A percentile compares a stretch with the other conserved stretches of the same genome.
Evolutionary conservation across 768 basidiomycete species (phyloP).

Genomic region (Tephrocybe sp.): DNA sequence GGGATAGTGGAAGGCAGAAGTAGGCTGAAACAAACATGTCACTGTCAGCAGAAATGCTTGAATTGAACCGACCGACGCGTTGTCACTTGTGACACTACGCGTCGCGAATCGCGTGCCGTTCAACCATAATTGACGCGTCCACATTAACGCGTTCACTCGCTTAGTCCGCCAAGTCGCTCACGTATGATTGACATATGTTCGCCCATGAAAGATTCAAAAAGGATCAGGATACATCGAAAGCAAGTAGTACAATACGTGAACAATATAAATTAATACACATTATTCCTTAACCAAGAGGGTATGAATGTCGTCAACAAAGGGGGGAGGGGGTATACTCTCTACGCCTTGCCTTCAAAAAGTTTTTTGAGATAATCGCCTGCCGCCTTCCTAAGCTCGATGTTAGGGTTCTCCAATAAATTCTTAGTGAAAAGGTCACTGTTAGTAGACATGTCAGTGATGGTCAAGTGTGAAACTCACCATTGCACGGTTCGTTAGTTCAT

Average conservation of each 20-base stretch:
- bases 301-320: background rate
- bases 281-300: conserved; percentile 6
- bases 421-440: conserved; percentile 16
- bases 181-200: no score
- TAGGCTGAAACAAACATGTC: no score
- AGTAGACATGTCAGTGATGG: background rate
- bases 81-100: no score
- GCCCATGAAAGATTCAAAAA: no score
- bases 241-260: background rate
- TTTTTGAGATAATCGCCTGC: conserved; percentile 73
- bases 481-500: conserved; percentile 65
- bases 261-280: conserved; percentile 15
- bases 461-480: conserved; percentile 36
- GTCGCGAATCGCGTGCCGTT: no score
- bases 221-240: background rate
- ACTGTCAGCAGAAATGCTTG: no score
- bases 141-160: no score
- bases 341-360: conserved; percentile 46
- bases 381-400: conserved; percentile 61
- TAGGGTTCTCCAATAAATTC: conserved; percentile 59
- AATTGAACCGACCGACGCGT: no score
- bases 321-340: conserved; percentile 12
- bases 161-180: no score
- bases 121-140: no score
- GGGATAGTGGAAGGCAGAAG: no score